Percentiles rank a stretch among this genome's conserved stretches.
phyloP scores from a whole-genome alignment of 805 yeast genomes.

The Kazachstania psychrophila region DNA sequence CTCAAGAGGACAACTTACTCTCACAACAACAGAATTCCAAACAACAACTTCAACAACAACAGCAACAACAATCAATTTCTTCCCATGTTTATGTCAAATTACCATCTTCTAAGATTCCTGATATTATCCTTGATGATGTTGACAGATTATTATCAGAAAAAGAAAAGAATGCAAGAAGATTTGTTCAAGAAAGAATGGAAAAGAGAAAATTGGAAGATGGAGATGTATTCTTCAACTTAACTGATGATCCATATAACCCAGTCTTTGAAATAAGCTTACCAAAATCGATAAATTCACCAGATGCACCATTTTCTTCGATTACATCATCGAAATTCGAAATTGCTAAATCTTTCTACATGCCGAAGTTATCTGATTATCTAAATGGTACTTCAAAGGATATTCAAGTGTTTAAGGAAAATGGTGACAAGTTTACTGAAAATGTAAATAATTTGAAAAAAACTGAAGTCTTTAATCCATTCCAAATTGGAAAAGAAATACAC shows the following conservation, averaged over 20 bases:
- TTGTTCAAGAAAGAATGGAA: conserved; percentile 76
- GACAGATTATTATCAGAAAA: conserved; percentile 65
- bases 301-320: conserved; percentile 74
- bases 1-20: neutral
- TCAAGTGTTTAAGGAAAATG: conserved; percentile 20
- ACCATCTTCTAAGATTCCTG: conserved; percentile 89
- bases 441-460: conserved; percentile 24
- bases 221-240: conserved; percentile 69
- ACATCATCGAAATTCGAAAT: conserved; percentile 59
- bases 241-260: conserved; percentile 83
- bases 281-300: conserved; percentile 44
- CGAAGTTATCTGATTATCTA: conserved; percentile 24
- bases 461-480: conserved; percentile 33
- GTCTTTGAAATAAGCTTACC: conserved; percentile 59
- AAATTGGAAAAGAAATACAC: conserved; percentile 24
- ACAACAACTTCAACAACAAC: conserved; percentile 13
- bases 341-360: conserved; percentile 45
- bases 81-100: conserved; percentile 74
- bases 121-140: conserved; percentile 78
- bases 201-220: conserved; percentile 59
- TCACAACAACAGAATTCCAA: conserved; percentile 4
- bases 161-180: conserved; percentile 66
- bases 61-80: conserved; percentile 17
- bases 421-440: conserved; percentile 21
- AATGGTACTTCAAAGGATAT: conserved; percentile 23